Evolutionary conservation across 2,329 filamentous ascomycete species (phyloP).

Genomic region (Aspergillus caelatus): DNA sequence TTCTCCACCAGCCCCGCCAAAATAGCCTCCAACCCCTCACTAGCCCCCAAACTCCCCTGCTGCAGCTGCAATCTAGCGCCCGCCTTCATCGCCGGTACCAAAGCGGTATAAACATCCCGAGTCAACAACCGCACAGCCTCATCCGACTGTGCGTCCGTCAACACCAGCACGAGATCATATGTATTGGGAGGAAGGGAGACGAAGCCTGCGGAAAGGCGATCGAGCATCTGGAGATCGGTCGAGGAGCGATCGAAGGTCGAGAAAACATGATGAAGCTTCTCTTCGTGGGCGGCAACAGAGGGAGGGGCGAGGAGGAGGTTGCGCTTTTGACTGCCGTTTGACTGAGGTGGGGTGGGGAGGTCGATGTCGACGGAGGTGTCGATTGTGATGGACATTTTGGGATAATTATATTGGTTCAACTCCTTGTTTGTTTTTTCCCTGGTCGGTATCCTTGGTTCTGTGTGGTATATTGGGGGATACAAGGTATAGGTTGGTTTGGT

Average conservation of each 20-base stretch:
- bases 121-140: constrained; percentile 69
- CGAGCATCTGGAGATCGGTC: constrained; percentile 96
- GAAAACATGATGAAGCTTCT: constrained; percentile 72
- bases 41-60: constrained; percentile 21
- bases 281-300: constrained; percentile 82
- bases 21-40: constrained; percentile 66
- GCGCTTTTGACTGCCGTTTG: constrained; percentile 39
- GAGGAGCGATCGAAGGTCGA: constrained; percentile 71
- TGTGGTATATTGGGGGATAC: background rate
- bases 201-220: constrained; percentile 81
- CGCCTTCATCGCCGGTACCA: constrained; percentile 60
- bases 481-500: background rate
- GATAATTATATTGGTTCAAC: background rate
- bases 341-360: constrained; percentile 3
- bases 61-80: constrained; percentile 26
- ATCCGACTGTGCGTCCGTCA: constrained; percentile 61
- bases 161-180: constrained; percentile 83
- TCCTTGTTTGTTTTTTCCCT: background rate
- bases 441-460: background rate
- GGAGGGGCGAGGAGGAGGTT: constrained; percentile 88
- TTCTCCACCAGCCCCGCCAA: constrained; percentile 74
- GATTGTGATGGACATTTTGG: constrained; percentile 11
- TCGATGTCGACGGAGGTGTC: constrained; percentile 37
- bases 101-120: constrained; percentile 66
- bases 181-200: constrained; percentile 74